Evolutionary conservation across 108 stramenopile species (phyloP).

Genomic region (Stephanodiscus minutulus): DNA sequence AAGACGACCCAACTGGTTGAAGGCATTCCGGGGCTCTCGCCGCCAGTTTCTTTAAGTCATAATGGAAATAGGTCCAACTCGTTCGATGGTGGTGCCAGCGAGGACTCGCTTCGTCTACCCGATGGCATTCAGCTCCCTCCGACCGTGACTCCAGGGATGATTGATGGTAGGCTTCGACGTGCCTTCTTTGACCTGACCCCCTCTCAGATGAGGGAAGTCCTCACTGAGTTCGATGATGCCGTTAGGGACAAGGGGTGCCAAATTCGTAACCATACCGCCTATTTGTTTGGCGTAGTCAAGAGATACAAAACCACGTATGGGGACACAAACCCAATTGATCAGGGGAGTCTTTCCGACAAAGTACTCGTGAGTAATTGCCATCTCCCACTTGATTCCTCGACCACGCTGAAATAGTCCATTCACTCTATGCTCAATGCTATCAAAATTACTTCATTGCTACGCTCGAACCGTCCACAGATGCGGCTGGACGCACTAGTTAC

Average conservation of each 20-base stretch:
- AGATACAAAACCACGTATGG: constrained; percentile 65
- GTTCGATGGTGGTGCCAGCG: not conserved
- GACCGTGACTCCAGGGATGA: constrained; percentile 37
- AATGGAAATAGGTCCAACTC: constrained; percentile 4
- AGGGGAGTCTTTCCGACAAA: constrained; percentile 65
- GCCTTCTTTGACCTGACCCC: constrained; percentile 40
- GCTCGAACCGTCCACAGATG: constrained; percentile 1
- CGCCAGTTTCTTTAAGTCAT: not conserved
- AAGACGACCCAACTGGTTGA: not conserved
- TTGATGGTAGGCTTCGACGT: constrained; percentile 12
- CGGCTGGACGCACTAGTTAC: constrained; percentile 58
- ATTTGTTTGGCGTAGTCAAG: constrained; percentile 81
- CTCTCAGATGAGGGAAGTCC: constrained; percentile 69
- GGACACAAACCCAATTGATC: constrained; percentile 38
- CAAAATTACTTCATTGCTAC: not conserved
- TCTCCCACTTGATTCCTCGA: not conserved
- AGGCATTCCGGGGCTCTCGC: not conserved
- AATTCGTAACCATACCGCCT: constrained; percentile 78
- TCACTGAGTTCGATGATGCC: constrained; percentile 78
- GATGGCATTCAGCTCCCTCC: constrained; percentile 27
- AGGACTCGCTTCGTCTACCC: constrained; percentile 15
- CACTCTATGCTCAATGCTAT: constrained; percentile 5
- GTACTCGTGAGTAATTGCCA: constrained; percentile 41
- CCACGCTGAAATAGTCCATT: constrained; percentile 1
- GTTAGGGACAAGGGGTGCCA: constrained; percentile 60